These are phyloP conservation scores for Colletotrichum cereale DNA, from an alignment of 2,329 filamentous ascomycete genomes.

Conservation along the genomic window DNA sequence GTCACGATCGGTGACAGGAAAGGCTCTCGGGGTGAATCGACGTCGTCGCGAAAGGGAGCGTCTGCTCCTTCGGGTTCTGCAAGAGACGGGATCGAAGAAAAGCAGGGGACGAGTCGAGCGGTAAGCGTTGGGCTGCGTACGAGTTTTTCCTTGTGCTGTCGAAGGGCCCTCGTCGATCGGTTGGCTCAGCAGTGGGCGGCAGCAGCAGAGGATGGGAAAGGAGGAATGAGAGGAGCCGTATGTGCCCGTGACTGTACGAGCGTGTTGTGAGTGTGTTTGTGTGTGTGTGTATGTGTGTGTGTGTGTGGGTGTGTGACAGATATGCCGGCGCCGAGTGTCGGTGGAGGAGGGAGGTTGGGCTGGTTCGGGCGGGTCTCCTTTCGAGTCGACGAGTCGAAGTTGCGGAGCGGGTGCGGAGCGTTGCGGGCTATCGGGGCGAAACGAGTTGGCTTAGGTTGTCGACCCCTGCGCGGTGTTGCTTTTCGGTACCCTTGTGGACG, in stretches of 20 bases:
- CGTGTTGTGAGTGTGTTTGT: not conserved
- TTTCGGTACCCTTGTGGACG: constrained; percentile 2
- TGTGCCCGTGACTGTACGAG: not conserved
- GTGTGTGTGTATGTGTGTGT: constrained; percentile 2
- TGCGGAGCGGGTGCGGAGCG: constrained; percentile 40
- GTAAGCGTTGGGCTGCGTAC: constrained; percentile 3
- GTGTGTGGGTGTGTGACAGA: constrained; percentile 27
- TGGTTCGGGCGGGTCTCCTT: constrained; percentile 35
- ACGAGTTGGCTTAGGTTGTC: constrained; percentile 22
- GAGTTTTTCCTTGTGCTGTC: constrained; percentile 4
- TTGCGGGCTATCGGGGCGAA: constrained; percentile 39
- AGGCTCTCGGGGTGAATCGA: constrained; percentile 21
- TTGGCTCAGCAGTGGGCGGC: constrained; percentile 4
- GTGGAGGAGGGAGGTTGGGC: constrained; percentile 40
- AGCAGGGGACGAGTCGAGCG: constrained; percentile 1
- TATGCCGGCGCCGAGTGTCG: constrained; percentile 39
- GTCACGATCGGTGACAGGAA: constrained; percentile 28
- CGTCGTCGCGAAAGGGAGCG: constrained; percentile 29
- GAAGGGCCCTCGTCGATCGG: constrained; percentile 7
- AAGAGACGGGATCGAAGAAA: not conserved
- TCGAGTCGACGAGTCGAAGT: constrained; percentile 38
- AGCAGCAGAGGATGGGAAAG: not conserved
- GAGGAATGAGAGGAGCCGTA: constrained; percentile 2
- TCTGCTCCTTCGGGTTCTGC: not conserved
- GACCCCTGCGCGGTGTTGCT: not conserved